These are phyloP conservation scores for Melastoma candidum DNA, from an alignment of 441 rosid species.

Conservation along the genomic window DNA sequence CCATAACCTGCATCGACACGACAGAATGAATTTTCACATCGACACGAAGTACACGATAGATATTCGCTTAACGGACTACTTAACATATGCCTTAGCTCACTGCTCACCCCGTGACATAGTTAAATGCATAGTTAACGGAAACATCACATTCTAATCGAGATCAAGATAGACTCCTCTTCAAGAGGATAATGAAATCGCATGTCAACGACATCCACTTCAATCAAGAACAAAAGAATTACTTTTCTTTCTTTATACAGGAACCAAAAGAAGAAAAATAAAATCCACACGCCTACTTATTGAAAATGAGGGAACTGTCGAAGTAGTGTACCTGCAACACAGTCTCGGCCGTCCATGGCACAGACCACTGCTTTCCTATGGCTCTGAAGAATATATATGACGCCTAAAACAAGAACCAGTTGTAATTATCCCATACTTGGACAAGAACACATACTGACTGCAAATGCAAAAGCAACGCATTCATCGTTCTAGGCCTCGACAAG, in stretches of 20 bases:
- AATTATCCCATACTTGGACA: background rate
- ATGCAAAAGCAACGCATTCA: background rate
- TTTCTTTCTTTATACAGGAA: too few species aligned
- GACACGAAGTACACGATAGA: too few species aligned
- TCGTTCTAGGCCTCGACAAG: background rate
- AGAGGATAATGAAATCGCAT: background rate
- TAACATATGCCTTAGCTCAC: too few species aligned
- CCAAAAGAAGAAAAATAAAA: background rate
- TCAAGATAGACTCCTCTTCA: too few species aligned
- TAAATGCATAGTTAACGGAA: too few species aligned
- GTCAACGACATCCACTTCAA: background rate
- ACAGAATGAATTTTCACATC: background rate
- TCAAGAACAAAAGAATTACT: background rate
- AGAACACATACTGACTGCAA: background rate
- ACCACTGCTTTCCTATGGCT: slow-evolving; percentile 17
- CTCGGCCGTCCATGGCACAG: slow-evolving; percentile 18
- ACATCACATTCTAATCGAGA: too few species aligned
- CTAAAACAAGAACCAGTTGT: slow-evolving; percentile 4
- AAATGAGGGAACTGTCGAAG: background rate
- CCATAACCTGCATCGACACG: slow-evolving; percentile 60
- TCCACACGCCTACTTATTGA: background rate
- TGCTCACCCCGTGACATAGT: too few species aligned
- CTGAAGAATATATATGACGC: slow-evolving; percentile 10
- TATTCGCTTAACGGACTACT: too few species aligned
- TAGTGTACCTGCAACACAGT: slow-evolving; percentile 12